Percentiles rank a stretch among this genome's conserved stretches.
These are phyloP conservation scores for Endotrypanum monterogeii DNA, from an alignment of 208 protist species.

Conservation along the genomic window DNA sequence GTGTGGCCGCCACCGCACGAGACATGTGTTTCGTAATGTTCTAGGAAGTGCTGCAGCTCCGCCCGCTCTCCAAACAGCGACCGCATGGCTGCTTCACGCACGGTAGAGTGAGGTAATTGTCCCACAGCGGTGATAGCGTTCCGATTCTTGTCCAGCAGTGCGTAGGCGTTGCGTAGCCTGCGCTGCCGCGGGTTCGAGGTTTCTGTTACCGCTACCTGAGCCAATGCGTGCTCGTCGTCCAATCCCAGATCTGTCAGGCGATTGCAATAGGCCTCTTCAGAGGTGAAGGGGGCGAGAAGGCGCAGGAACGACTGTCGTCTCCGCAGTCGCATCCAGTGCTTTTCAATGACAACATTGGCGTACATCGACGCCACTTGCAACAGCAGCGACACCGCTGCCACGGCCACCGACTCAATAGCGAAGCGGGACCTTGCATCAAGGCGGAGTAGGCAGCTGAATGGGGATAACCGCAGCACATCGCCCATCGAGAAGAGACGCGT, in stretches of 20 bases:
- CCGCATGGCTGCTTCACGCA: constrained; percentile 35
- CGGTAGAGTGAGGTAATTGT: constrained; percentile 38
- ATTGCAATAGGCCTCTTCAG: constrained; percentile 38
- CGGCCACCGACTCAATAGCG: constrained; percentile 18
- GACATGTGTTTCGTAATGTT: constrained; percentile 36
- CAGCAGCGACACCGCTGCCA: constrained; percentile 12
- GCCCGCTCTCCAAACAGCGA: constrained; percentile 37
- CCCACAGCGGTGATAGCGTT: constrained; percentile 32
- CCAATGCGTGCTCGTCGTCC: constrained; percentile 40
- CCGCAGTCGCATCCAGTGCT: constrained; percentile 18
- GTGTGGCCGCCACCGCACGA: constrained; percentile 19
- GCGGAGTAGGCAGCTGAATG: constrained; percentile 24
- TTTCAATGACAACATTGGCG: constrained; percentile 25
- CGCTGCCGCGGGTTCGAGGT: constrained; percentile 34
- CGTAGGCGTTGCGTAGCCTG: constrained; percentile 41
- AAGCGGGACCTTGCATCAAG: constrained; percentile 23
- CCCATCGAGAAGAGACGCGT: constrained; percentile 19
- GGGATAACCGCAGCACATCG: constrained; percentile 25
- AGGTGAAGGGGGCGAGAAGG: constrained; percentile 35
- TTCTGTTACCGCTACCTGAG: constrained; percentile 7
- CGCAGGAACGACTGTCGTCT: constrained; percentile 29
- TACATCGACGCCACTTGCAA: constrained; percentile 30
- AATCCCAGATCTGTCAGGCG: constrained; percentile 34
- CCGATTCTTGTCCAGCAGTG: constrained; percentile 47
- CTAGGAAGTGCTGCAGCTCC: constrained; percentile 33